phyloP scores from a whole-genome alignment of 805 yeast genomes.

The Ogataea nakhonphanomensis region DNA sequence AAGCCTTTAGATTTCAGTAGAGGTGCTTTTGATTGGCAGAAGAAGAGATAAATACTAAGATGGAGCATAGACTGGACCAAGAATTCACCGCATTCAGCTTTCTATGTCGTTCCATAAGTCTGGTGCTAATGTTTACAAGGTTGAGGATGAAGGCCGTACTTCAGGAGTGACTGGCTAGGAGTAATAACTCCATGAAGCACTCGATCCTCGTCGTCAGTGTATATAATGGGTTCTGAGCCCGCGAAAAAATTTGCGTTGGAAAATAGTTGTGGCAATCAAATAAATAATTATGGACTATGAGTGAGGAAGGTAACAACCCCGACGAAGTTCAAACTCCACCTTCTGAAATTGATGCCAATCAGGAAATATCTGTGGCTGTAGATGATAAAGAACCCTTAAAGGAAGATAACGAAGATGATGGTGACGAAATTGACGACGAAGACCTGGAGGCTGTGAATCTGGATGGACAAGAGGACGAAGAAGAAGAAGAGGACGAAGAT shows the following conservation, averaged over 20 bases:
- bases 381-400: not conserved
- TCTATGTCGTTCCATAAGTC: too few species aligned
- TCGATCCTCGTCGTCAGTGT: not conserved
- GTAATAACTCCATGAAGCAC: too few species aligned
- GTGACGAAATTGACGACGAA: slow-evolving; percentile 8
- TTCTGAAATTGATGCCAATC: not conserved
- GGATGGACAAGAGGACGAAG: slow-evolving; percentile 19
- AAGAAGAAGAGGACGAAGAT: slow-evolving; percentile 28
- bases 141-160: too few species aligned
- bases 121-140: too few species aligned
- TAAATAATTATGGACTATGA: slow-evolving; percentile 10
- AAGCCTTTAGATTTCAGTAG: slow-evolving; percentile 49
- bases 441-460: slow-evolving; percentile 10
- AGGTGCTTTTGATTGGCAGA: slow-evolving; percentile 37
- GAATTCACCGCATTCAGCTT: too few species aligned
- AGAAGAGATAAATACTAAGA: slow-evolving; percentile 21
- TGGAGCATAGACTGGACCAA: too few species aligned
- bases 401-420: not conserved
- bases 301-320: slow-evolving; percentile 5
- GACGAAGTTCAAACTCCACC: not conserved
- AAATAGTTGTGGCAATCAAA: slow-evolving; percentile 9
- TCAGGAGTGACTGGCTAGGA: too few species aligned
- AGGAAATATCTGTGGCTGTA: not conserved
- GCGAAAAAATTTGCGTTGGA: slow-evolving; percentile 13
- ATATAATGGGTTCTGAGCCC: slow-evolving; percentile 11